These are phyloP conservation scores for Leucocoprinus birnbaumii DNA, from an alignment of 768 basidiomycete species.

Conservation along the genomic window DNA sequence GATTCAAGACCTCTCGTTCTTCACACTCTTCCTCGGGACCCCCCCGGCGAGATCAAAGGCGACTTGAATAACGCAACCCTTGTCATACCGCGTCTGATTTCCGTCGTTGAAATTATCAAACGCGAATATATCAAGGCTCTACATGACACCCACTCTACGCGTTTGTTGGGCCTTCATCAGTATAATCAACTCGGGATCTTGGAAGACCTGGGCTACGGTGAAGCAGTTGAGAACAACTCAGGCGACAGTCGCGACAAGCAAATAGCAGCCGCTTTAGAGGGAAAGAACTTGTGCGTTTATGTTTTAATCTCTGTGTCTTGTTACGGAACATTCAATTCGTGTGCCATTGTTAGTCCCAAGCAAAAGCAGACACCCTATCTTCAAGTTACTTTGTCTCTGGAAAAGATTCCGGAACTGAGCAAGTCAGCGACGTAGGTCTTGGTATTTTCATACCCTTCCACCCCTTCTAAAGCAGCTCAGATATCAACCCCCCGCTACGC, in stretches of 20 bases:
- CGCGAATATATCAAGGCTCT: constrained; percentile 67
- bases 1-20: constrained; percentile 48
- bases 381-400: constrained; percentile 60
- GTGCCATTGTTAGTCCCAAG: constrained; percentile 36
- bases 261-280: constrained; percentile 45
- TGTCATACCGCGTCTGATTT: constrained; percentile 61
- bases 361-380: constrained; percentile 63
- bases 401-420: constrained; percentile 35
- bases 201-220: constrained; percentile 34
- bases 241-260: constrained; percentile 32
- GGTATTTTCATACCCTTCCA: not conserved
- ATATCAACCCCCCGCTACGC: constrained; percentile 50
- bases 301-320: not conserved
- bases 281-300: constrained; percentile 61
- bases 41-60: constrained; percentile 7
- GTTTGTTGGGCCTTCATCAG: constrained; percentile 61
- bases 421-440: constrained; percentile 50
- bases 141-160: constrained; percentile 35
- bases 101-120: constrained; percentile 83
- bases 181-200: constrained; percentile 70
- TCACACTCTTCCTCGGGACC: constrained; percentile 52
- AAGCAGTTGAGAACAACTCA: constrained; percentile 12
- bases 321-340: not conserved
- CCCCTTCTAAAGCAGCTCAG: constrained; percentile 28
- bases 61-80: constrained; percentile 25